phyloP scores from a whole-genome alignment of 345 rosid species.

The Cochlearia excelsa region DNA sequence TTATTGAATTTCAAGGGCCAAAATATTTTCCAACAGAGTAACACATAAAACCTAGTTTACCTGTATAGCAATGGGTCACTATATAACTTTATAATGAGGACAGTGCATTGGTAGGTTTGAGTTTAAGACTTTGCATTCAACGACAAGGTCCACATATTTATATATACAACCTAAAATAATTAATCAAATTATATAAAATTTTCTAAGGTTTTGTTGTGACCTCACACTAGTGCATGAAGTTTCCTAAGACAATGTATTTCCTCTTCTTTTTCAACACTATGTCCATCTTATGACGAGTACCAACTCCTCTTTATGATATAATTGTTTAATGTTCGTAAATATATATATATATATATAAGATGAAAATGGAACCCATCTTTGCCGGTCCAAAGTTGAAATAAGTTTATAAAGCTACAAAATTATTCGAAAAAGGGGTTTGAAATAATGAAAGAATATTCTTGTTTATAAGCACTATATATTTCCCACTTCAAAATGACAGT shows the following conservation, averaged over 20 bases:
- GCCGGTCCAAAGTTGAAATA: slow-evolving; percentile 18
- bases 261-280: background rate
- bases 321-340: background rate
- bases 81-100: background rate
- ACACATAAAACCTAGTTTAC: background rate
- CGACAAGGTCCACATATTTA: slow-evolving; percentile 3
- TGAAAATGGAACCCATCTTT: slow-evolving; percentile 9
- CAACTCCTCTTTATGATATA: background rate
- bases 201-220: background rate
- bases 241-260: background rate
- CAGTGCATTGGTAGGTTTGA: slow-evolving; percentile 14
- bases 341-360: background rate
- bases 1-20: background rate
- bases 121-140: background rate
- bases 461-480: background rate
- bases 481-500: background rate
- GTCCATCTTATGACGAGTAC: background rate
- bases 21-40: background rate
- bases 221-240: background rate
- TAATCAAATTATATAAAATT: background rate
- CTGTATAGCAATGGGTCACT: background rate
- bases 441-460: background rate
- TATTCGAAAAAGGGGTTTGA: background rate
- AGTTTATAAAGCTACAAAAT: background rate
- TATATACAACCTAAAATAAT: background rate